Base-by-base conservation (phyloP, 2,329 filamentous ascomycete genomes). In the Byssoonygena ceratinophila region DNA sequence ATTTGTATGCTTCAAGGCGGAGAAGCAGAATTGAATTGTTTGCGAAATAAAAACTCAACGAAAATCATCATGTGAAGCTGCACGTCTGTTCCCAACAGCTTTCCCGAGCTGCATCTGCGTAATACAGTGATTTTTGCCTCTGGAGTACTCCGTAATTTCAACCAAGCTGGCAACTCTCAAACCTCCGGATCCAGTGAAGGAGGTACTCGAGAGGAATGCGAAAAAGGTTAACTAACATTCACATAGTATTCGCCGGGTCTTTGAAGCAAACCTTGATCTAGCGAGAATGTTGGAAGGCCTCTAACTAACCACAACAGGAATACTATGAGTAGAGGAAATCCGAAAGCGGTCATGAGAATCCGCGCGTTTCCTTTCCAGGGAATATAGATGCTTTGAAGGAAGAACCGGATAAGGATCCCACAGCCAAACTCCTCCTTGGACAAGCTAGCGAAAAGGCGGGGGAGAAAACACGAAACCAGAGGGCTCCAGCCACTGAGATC, bases 371-470 rank as follows among this genome's bases (percentile, higher is more conserved):
- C 45, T n/a, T 25, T 37, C 14, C 2, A 14, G 45, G 32, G 11
- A 49, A 39, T 37, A 18, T 18, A 48, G 27, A 48, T 9, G 32
- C 7, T 16, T 14, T 34, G 9, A 32, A 29, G 32, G 18, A 22
- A 27, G 46, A 20, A 7, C 6, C 34, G 4, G 23, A 16, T 25
- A 44, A 16, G 40, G 40, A 44, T 44, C 22, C 29, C 40, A 29
- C 16, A n/a, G 40, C 16, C 46, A 29, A 48, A 48, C n/a, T n/a
- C n/a, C n/a, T n/a, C n/a, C n/a, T 40, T 22, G 22, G 32, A 23
- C 34, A 23, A 48, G 2, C 7, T n/a, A 48, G 12, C 34, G 12
- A 48, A 40, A 40, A 25, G 46, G 46, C 46, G 46, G 46, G 46
- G 46, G n/a, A n/a, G n/a, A n/a, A 37, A 20, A 12, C 18, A 37